Evolutionary conservation across 768 basidiomycete genomes (phyloP).

Genomic region (Tricholoma flavovirens): DNA sequence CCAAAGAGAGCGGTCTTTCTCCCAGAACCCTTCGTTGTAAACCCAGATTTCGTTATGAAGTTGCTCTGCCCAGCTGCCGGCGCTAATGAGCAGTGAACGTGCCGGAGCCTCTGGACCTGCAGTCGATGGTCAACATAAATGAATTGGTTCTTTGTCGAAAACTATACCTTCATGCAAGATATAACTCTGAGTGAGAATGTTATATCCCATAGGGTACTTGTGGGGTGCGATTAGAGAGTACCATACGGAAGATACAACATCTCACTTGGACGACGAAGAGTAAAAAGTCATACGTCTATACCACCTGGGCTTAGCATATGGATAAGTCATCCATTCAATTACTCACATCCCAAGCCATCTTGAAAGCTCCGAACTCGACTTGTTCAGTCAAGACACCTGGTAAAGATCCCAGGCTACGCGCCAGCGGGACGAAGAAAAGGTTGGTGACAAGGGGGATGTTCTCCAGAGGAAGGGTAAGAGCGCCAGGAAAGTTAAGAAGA

Average conservation of each 20-base stretch:
- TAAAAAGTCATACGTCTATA: constrained; percentile 51
- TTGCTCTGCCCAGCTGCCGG: constrained; percentile 46
- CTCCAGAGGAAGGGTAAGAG: constrained; percentile 37
- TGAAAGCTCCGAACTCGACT: constrained; percentile 51
- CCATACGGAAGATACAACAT: constrained; percentile 2
- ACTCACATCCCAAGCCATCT: constrained; percentile 54
- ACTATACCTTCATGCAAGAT: constrained; percentile 54
- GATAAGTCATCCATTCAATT: neutral
- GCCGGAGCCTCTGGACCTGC: constrained; percentile 42
- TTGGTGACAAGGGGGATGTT: constrained; percentile 47
- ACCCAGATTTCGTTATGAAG: constrained; percentile 73
- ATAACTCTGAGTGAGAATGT: constrained; percentile 30
- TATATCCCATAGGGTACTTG: constrained; percentile 29
- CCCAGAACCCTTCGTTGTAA: constrained; percentile 67
- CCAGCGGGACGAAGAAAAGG: constrained; percentile 42
- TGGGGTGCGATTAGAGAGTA: neutral
- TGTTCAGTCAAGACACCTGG: constrained; percentile 50
- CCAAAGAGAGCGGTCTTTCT: constrained; percentile 59
- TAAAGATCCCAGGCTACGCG: constrained; percentile 32
- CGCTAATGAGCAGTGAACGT: constrained; percentile 46
- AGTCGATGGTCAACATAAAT: neutral
- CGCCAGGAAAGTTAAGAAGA: constrained; percentile 47
- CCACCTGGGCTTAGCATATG: neutral
- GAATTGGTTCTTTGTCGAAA: neutral
- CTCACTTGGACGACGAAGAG: constrained; percentile 48